phyloP scores from a whole-genome alignment of 208 protist species.

The Trypanosomatidae sp. region DNA sequence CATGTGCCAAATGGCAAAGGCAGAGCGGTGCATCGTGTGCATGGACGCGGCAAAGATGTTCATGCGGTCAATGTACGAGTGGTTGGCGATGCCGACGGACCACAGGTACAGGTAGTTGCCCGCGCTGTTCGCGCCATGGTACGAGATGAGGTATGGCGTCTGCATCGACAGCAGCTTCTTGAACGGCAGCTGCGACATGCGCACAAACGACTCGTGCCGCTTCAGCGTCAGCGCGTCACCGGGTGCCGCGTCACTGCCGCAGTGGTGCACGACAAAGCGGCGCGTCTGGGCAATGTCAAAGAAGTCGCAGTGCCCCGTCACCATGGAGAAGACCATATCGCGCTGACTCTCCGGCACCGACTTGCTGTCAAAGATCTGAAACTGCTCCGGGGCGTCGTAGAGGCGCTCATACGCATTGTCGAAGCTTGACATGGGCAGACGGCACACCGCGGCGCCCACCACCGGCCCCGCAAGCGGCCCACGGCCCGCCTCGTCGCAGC shows the following conservation, averaged over 20 bases:
- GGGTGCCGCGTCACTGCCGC: conserved; percentile 33
- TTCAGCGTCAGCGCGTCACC: conserved; percentile 16
- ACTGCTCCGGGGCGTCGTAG: conserved; percentile 64
- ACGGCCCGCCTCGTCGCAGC: conserved; percentile 82
- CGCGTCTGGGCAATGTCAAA: conserved; percentile 47
- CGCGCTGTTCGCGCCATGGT: conserved; percentile 57
- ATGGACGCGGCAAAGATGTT: conserved; percentile 82
- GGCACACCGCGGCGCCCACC: conserved; percentile 74
- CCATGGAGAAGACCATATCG: conserved; percentile 64
- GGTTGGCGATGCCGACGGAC: conserved; percentile 81
- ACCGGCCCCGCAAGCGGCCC: conserved; percentile 84
- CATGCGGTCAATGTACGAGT: conserved; percentile 74
- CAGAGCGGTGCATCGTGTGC: conserved; percentile 75
- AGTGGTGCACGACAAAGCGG: conserved; percentile 73
- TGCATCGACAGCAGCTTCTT: conserved; percentile 80
- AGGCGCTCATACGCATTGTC: conserved; percentile 70
- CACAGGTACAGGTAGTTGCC: conserved; percentile 84
- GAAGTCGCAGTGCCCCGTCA: conserved; percentile 67
- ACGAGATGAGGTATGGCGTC: conserved; percentile 71
- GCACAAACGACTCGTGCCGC: conserved; percentile 32
- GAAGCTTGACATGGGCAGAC: conserved; percentile 76
- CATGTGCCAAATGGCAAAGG: conserved; percentile 69
- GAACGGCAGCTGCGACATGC: conserved; percentile 61
- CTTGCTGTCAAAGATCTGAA: conserved; percentile 86
- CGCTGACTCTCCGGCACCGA: conserved; percentile 59